Evolutionary conservation across 495 filamentous ascomycete genomes (phyloP).

Genomic region (Aspergillus sclerotiicarbonarius): DNA sequence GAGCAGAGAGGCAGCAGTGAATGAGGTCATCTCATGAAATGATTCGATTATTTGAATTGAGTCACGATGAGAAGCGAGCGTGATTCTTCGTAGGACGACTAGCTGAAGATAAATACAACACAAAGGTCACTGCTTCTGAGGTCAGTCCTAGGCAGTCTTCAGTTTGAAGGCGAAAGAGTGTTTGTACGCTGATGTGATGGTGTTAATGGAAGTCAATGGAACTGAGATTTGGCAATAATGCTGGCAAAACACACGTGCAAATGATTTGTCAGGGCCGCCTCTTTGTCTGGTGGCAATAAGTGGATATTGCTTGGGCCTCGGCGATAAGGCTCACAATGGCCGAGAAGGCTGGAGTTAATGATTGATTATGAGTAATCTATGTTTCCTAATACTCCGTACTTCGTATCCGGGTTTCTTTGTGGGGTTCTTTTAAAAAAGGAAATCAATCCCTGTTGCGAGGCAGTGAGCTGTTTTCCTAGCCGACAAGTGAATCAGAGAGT

Average conservation of each 20-base stretch:
- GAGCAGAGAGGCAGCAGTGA: constrained; percentile 20
- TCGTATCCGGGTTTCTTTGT: too few species aligned
- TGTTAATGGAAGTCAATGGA: constrained; percentile 44
- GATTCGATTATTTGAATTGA: not conserved
- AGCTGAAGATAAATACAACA: not conserved
- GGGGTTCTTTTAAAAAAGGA: not conserved
- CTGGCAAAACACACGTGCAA: constrained; percentile 30
- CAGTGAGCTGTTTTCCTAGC: not conserved
- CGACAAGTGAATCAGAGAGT: not conserved
- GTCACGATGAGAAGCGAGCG: not conserved
- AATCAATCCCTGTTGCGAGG: not conserved
- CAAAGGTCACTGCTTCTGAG: constrained; percentile 1
- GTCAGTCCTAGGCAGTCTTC: constrained; percentile 6
- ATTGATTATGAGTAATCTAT: constrained; percentile 1
- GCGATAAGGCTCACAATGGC: constrained; percentile 25
- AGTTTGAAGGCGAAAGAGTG: constrained; percentile 8
- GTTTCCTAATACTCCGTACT: not conserved
- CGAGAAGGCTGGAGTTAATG: constrained; percentile 8
- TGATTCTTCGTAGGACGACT: not conserved
- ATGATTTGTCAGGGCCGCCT: constrained; percentile 42
- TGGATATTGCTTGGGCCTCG: constrained; percentile 20
- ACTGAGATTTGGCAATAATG: constrained; percentile 26
- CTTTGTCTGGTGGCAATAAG: constrained; percentile 39
- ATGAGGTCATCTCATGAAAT: constrained; percentile 28
- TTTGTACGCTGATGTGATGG: constrained; percentile 23